phyloP scores from a whole-genome alignment of 2,329 filamentous ascomycete genomes.

The Sclerotinia borealis region DNA sequence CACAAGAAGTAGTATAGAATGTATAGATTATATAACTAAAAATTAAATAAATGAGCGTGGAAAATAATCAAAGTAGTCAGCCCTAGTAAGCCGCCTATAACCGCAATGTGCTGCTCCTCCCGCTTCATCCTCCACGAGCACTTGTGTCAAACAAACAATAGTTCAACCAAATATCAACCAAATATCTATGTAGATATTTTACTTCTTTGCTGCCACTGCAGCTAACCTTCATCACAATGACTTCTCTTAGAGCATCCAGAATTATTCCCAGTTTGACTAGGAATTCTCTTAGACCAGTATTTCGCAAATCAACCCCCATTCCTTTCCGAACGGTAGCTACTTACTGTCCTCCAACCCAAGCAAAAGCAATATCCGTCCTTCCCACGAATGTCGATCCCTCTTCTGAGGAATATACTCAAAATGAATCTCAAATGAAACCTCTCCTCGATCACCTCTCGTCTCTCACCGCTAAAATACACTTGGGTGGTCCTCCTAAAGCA shows the following conservation, averaged over 20 bases:
- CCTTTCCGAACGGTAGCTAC: conserved; percentile 49
- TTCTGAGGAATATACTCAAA: conserved; percentile 75
- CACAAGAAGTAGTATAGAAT: no score
- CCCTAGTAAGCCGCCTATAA: conserved; percentile 9
- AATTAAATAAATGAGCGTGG: no score
- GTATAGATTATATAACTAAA: no score
- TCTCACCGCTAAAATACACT: conserved; percentile 65
- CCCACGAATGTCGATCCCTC: conserved; percentile 69
- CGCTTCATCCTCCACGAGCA: not conserved
- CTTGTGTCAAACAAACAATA: not conserved
- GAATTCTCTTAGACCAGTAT: conserved; percentile 36
- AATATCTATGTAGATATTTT: conserved; percentile 18
- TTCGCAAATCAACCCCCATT: conserved; percentile 22
- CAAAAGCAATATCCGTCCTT: conserved; percentile 74
- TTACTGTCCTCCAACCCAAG: conserved; percentile 76
- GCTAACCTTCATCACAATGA: conserved; percentile 37
- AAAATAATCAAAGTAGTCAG: no score
- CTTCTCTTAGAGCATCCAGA: conserved; percentile 41
- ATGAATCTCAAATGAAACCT: conserved; percentile 69
- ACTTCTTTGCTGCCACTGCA: conserved; percentile 18
- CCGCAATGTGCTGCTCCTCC: not conserved
- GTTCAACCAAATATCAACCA: not conserved
- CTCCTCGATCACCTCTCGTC: conserved; percentile 62
- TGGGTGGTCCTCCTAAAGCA: conserved; percentile 75
- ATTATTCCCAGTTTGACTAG: conserved; percentile 41